Percentiles rank a stretch among this genome's conserved stretches.
These are phyloP conservation scores for Actinomucor elegans DNA, from an alignment of 371 early-diverging fungal species.

Conservation along the genomic window DNA sequence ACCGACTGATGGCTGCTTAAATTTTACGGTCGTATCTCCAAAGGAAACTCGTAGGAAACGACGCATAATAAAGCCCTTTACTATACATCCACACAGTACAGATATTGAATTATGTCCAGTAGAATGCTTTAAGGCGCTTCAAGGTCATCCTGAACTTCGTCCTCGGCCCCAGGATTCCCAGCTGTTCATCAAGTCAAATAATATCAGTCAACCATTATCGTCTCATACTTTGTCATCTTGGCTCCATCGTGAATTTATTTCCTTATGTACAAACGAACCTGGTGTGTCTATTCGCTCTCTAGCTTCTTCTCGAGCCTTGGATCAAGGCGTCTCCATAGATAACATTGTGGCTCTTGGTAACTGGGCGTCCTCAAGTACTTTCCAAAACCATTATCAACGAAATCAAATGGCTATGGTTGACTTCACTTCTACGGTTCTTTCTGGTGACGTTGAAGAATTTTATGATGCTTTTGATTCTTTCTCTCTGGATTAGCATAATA, in stretches of 20 bases:
- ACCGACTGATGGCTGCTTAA: neutral
- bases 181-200: conserved; percentile 1
- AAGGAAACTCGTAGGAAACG: conserved; percentile 8
- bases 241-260: conserved; percentile 3
- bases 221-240: conserved; percentile 1
- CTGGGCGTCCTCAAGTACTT: neutral
- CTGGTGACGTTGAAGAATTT: neutral
- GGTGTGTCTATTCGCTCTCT: conserved; percentile 7
- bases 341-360: conserved; percentile 13
- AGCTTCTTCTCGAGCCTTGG: conserved; percentile 5
- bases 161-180: neutral
- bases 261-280: conserved; percentile 1
- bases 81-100: neutral
- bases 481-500: no score
- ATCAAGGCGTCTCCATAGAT: conserved; percentile 1
- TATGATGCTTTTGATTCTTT: neutral
- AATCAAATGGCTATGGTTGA: neutral
- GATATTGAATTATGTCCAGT: neutral
- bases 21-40: conserved; percentile 1
- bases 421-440: conserved; percentile 3
- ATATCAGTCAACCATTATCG: neutral
- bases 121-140: neutral
- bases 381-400: conserved; percentile 9
- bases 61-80: conserved; percentile 12
- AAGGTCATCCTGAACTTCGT: neutral